Conservation (phyloP, 1,139 yeast genomes). For the Taphrina flavorubra region DNA sequence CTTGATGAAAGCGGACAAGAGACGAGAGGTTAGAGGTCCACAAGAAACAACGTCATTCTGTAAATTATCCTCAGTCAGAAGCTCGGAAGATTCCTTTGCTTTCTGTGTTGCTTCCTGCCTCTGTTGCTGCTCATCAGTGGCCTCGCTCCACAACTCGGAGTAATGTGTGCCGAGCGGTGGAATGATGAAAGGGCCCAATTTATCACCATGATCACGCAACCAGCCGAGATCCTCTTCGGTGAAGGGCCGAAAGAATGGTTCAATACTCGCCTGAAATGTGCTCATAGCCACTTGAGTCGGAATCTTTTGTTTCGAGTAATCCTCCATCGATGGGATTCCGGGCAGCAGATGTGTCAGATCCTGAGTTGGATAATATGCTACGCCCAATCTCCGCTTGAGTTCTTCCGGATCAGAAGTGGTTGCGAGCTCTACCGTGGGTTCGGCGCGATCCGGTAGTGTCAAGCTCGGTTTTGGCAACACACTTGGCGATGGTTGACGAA, state of each 20-base stretch:
- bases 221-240: conserved; percentile 81
- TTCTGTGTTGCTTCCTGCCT: conserved; percentile 23
- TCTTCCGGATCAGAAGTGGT: conserved; percentile 57
- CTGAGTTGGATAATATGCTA: conserved; percentile 81
- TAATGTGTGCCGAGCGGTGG: conserved; percentile 87
- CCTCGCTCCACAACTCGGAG: conserved; percentile 84
- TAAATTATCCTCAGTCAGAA: conserved; percentile 65
- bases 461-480: conserved; percentile 14
- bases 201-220: conserved; percentile 59
- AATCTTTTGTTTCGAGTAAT: conserved; percentile 80
- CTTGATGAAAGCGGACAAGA: conserved; percentile 77
- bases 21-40: conserved; percentile 88
- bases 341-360: conserved; percentile 80
- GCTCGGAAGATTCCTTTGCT: conserved; percentile 60
- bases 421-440: conserved; percentile 16
- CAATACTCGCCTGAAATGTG: conserved; percentile 83
- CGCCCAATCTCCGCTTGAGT: conserved; percentile 78
- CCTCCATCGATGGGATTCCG: conserved; percentile 84
- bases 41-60: conserved; percentile 80
- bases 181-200: conserved; percentile 56
- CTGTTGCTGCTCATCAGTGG: conserved; percentile 56
- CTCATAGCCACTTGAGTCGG: conserved; percentile 89
- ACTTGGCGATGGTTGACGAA: conserved; percentile 23
- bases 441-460: conserved; percentile 21
- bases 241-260: conserved; percentile 78